Evolutionary conservation across 75 land plant species (phyloP), one percentile per base, ranked within the genome.

Genomic region (Picea glauca): DNA sequence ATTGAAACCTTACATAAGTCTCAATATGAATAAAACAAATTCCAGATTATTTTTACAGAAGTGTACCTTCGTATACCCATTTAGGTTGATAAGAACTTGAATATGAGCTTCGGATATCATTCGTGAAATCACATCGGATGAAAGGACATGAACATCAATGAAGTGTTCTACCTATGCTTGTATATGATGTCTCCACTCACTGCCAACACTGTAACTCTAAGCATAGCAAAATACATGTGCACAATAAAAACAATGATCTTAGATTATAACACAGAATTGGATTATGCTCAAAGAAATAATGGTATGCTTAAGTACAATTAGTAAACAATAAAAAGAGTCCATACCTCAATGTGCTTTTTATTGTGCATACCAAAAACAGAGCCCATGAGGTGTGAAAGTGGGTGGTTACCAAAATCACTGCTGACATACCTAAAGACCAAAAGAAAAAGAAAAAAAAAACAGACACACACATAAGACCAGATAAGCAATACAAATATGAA

Each of bases 331-430:
- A 68, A 13, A 77, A 17, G 15, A 7, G 46, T 8, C 2, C 13
- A 58, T 68, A 87, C 89, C 89, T 87, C 87, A 18, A 87, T 76
- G 80, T 87, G 58, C n/a, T 81, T 80, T 59, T 77, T 73, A 76
- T 87, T 84, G 76, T 87, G 89, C 87, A 87, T 81, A 43, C 87
- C 83, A 76, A 87, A 87, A 56, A 87, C 89, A 81, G 89, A 73
- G 26, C 26, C 26, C 26, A 26, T 26, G 26, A 0, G 26, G 26
- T 26, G 26, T 26, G 26, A 26, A 26, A 26, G 26, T 26, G 26
- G 26, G 26, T 26, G 26, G 26, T 26, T 26, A 26, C 26, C 26
- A 26, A 26, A 26, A 26, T 26, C 26, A 26, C 26, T 26, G 26
- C 0, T 26, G 26, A 26, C 26, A 26, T 87, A 87, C 58, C 88